Evolutionary conservation across 164 flowering plant genomes (phyloP).

Genomic region (Brasenia schreberi): DNA sequence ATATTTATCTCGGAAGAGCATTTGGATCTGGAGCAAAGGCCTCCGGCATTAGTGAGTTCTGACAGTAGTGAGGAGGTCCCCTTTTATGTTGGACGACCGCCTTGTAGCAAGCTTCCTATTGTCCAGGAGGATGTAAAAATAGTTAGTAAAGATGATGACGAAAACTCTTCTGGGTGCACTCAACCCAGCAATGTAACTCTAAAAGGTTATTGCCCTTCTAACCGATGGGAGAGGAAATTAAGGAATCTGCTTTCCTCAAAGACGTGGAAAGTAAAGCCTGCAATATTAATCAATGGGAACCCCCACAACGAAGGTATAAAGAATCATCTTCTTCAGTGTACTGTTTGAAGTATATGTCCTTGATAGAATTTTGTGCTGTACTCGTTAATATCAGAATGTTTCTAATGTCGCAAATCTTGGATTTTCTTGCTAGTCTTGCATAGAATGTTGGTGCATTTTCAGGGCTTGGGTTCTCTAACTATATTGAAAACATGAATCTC

Average conservation of each 20-base stretch:
- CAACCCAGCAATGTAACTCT: conserved; percentile 33
- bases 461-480: too few relatives aligned
- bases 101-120: conserved; percentile 24
- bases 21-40: conserved; percentile 24
- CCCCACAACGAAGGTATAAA: conserved; percentile 30
- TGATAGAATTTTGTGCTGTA: too few relatives aligned
- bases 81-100: conserved; percentile 18
- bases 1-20: conserved; percentile 21
- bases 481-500: too few relatives aligned
- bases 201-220: conserved; percentile 31
- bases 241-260: conserved; percentile 51
- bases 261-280: conserved; percentile 46
- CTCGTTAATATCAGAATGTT: too few relatives aligned
- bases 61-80: conserved; percentile 37
- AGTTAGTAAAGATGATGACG: conserved; percentile 89
- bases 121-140: conserved; percentile 39
- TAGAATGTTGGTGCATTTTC: too few relatives aligned
- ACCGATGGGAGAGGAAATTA: conserved; percentile 30
- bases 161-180: conserved; percentile 73
- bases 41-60: conserved; percentile 36
- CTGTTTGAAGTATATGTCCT: too few relatives aligned
- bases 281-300: conserved; percentile 28
- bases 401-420: too few relatives aligned
- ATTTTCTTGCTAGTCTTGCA: too few relatives aligned
- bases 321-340: too few relatives aligned